These are phyloP conservation scores for Colletotrichum caudatum DNA, from an alignment of 2,329 filamentous ascomycete species.

Conservation along the genomic window DNA sequence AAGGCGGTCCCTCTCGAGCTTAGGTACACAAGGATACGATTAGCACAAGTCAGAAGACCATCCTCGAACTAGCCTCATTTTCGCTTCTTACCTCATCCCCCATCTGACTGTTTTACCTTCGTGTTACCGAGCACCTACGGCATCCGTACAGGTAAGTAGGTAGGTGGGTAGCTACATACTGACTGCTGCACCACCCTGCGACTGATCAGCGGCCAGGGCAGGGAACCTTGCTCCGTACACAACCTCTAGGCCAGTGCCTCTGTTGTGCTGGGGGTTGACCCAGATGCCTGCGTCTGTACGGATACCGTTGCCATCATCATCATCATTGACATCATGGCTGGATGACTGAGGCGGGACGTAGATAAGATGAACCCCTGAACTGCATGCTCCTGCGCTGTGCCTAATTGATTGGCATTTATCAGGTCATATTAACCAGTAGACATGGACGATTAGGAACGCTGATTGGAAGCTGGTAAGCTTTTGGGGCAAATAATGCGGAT, in stretches of 20 bases:
- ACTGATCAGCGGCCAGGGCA: not conserved
- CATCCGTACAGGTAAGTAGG: not conserved
- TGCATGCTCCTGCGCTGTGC: not conserved
- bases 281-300: constrained; percentile 1
- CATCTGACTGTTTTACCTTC: constrained; percentile 2
- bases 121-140: not conserved
- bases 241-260: not conserved
- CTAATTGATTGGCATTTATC: not conserved
- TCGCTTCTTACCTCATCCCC: constrained; percentile 28
- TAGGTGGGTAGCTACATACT: too few relatives aligned
- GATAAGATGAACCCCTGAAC: constrained; percentile 22
- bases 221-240: not conserved
- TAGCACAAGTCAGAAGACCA: not conserved
- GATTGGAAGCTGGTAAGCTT: constrained; percentile 12
- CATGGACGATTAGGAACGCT: not conserved
- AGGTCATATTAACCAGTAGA: too few relatives aligned
- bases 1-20: too few relatives aligned
- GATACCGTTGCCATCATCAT: not conserved
- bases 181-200: constrained; percentile 5
- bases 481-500: constrained; percentile 8
- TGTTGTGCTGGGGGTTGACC: not conserved
- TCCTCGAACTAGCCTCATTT: constrained; percentile 4
- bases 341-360: not conserved
- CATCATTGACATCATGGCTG: not conserved
- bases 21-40: too few relatives aligned